Evolutionary conservation across 257 asterid genomes (phyloP).

Genomic region (Solanum acaule): DNA sequence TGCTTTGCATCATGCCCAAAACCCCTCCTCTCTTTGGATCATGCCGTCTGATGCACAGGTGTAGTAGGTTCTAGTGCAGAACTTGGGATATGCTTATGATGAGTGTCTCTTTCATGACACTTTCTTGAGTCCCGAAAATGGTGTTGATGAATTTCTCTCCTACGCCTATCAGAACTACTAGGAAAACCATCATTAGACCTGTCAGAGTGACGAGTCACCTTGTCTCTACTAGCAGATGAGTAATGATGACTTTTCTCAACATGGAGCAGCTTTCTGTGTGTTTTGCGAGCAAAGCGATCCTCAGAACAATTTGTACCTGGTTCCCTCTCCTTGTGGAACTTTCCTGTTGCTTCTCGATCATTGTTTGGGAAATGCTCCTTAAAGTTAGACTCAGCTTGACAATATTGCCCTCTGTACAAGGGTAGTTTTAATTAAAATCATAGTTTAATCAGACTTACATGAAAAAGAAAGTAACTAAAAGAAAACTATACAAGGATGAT

Average conservation of each 20-base stretch:
- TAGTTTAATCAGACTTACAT: background rate
- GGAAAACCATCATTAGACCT: slow-evolving; percentile 33
- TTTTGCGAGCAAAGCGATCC: slow-evolving; percentile 30
- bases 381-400: slow-evolving; percentile 22
- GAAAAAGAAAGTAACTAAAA: background rate
- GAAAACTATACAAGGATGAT: background rate
- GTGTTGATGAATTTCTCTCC: slow-evolving; percentile 30
- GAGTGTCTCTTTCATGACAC: slow-evolving; percentile 14
- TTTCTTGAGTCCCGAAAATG: slow-evolving; percentile 37
- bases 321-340: slow-evolving; percentile 29
- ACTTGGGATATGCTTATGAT: slow-evolving; percentile 2
- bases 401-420: slow-evolving; percentile 32
- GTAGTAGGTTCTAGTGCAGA: slow-evolving; percentile 6
- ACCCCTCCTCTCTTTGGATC: slow-evolving; percentile 22
- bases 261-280: slow-evolving; percentile 26
- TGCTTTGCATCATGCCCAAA: slow-evolving; percentile 6
- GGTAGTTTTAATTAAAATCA: background rate
- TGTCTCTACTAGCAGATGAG: slow-evolving; percentile 35
- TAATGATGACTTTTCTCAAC: slow-evolving; percentile 30
- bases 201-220: slow-evolving; percentile 29
- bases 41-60: slow-evolving; percentile 18
- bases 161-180: slow-evolving; percentile 31
- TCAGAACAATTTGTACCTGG: slow-evolving; percentile 39
- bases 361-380: slow-evolving; percentile 13
- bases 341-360: slow-evolving; percentile 15